Conservation (phyloP, 805 yeast genomes). For the Metschnikowia colocasiae region DNA sequence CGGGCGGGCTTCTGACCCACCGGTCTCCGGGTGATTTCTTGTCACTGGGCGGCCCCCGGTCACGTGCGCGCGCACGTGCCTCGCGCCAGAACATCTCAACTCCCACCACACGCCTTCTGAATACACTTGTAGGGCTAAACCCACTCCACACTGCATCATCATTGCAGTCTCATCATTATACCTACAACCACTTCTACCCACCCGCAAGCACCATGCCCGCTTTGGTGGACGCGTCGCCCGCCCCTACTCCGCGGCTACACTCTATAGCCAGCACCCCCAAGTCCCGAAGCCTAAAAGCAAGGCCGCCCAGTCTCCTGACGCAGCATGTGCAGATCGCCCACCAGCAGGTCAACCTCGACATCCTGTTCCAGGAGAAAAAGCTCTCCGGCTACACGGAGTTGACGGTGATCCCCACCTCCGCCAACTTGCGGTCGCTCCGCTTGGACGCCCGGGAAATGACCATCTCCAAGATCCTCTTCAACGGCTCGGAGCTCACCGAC, state of each 20-base stretch:
- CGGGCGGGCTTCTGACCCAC: too few species aligned
- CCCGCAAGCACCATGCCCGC: too few species aligned
- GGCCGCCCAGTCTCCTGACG: constrained; percentile 21
- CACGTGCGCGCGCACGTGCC: background rate
- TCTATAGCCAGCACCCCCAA: constrained; percentile 15
- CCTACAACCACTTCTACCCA: too few species aligned
- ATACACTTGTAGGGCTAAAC: too few species aligned
- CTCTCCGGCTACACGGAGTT: constrained; percentile 78
- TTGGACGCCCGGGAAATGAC: constrained; percentile 79
- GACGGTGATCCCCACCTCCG: constrained; percentile 68
- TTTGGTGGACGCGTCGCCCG: constrained; percentile 13
- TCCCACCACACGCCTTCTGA: background rate
- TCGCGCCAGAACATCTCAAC: background rate
- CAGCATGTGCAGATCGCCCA: constrained; percentile 73
- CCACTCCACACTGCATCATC: too few species aligned
- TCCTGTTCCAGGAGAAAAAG: constrained; percentile 61
- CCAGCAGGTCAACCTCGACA: constrained; percentile 76
- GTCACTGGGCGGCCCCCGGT: too few species aligned
- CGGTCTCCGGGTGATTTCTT: too few species aligned
- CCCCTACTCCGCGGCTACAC: constrained; percentile 16
- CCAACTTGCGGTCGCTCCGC: constrained; percentile 53
- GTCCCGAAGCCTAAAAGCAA: constrained; percentile 7
- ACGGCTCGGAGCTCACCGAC: constrained; percentile 48
- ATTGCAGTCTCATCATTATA: too few species aligned
- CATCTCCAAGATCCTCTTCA: constrained; percentile 62